Base-by-base conservation (phyloP, 2,329 filamentous ascomycete species). In the Aspergillus sp. region DNA sequence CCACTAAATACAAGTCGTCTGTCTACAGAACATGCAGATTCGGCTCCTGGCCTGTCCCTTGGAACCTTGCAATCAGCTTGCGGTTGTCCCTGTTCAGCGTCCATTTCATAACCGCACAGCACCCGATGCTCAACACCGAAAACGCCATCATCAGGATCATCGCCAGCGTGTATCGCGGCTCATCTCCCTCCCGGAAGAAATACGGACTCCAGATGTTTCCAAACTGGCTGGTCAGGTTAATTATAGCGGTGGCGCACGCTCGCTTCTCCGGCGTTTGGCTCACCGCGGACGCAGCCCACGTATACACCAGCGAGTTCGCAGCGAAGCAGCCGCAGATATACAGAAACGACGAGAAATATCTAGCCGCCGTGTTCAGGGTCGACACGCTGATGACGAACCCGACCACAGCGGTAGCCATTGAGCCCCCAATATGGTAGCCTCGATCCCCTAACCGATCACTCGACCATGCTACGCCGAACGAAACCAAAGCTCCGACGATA, bases 161-260 rank as follows among this genome's bases (percentile, higher is more conserved):
- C 8, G 65, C 71, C 54, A 62, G 67, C 0, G 65, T 54, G 31
- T 72, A 74, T 0, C 71, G 61, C 3, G 72, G 72, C 0, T 55
- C 62, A 14, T 73, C 69, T 21, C 56, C 62, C 0, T 64, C 61
- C 0, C 66, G 58, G 59, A 77, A 44, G 17, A 44, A 73, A 53
- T 77, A 79, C 1, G 76, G 76, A 1, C 70, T 74, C 54, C 70
- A 74, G n/a, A 79, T 69, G 8, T 73, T 77, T 0, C 73, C 75
- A 2, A 78, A 47, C 47, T 77, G 73, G 0, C 67, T 68, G 17
- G 75, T 60, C 6, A 77, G 65, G 46, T 76, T 77, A 19, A 76
- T 68, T 0, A 78, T 69, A 1, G 74, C 70, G 6, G 66, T 68
- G 4, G 71, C 73, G 14, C 59, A 59, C 1, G 76, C 75, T 9